A percentile compares a stretch with the other conserved stretches of the same genome.
Evolutionary conservation across 2,329 filamentous ascomycete genomes (phyloP).

Genomic region (Helotiales sp.): DNA sequence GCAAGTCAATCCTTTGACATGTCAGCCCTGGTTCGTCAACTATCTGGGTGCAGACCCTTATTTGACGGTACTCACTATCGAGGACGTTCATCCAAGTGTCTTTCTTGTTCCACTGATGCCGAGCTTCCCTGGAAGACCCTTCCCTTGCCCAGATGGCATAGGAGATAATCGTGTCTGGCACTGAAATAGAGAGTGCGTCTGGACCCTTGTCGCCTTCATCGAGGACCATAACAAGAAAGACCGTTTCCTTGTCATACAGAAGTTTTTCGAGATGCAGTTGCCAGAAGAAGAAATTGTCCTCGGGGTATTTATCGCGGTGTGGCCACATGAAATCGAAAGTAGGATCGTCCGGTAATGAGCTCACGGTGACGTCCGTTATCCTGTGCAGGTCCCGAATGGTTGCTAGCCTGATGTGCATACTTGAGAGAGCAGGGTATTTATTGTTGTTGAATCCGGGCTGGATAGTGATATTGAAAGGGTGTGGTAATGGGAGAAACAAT

Average conservation of each 20-base stretch:
- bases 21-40: not conserved
- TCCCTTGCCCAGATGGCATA: not conserved
- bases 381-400: not conserved
- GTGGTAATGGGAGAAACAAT: too few relatives aligned
- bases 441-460: too few relatives aligned
- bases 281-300: not conserved
- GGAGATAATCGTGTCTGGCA: not conserved
- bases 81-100: not conserved
- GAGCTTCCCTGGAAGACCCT: too few relatives aligned
- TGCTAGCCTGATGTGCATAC: not conserved
- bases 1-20: not conserved
- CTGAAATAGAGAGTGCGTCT: not conserved
- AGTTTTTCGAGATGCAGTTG: not conserved
- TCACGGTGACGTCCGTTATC: not conserved
- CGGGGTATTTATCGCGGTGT: not conserved
- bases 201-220: not conserved
- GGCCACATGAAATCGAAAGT: not conserved
- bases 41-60: not conserved
- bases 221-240: not conserved
- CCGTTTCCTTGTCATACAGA: not conserved
- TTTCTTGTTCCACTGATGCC: not conserved
- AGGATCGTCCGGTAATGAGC: not conserved
- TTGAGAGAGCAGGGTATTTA: too few relatives aligned
- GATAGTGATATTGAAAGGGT: too few relatives aligned
- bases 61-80: not conserved